phyloP scores from a whole-genome alignment of 768 basidiomycete species.

The Macrolepiota fuliginosa region DNA sequence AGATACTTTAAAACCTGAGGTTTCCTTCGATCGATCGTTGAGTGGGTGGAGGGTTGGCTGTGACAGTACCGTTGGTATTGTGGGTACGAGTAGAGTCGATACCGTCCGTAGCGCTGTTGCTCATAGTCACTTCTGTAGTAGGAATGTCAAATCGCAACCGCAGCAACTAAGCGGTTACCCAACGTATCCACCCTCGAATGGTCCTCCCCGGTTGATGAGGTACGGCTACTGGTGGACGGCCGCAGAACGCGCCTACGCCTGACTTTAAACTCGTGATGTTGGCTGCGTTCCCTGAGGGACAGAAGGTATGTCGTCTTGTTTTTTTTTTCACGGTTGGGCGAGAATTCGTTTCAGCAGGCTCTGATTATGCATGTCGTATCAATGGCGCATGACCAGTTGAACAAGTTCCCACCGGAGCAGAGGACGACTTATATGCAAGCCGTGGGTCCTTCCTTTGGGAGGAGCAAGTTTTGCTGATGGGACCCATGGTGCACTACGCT shows the following conservation, averaged over 20 bases:
- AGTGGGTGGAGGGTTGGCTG: too few relatives aligned
- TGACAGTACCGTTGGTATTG: too few relatives aligned
- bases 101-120: too few relatives aligned
- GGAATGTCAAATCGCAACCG: slow-evolving; percentile 14
- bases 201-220: slow-evolving; percentile 15
- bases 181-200: slow-evolving; percentile 19
- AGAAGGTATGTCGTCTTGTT: slow-evolving; percentile 47
- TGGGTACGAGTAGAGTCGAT: too few relatives aligned
- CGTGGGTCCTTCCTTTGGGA: slow-evolving; percentile 43
- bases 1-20: too few relatives aligned
- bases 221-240: slow-evolving; percentile 14
- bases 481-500: slow-evolving; percentile 34
- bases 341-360: slow-evolving; percentile 34
- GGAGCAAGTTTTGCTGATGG: background rate
- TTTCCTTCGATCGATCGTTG: too few relatives aligned
- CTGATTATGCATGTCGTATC: slow-evolving; percentile 77
- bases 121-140: too few relatives aligned
- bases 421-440: slow-evolving; percentile 79
- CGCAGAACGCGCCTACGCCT: background rate
- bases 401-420: slow-evolving; percentile 68
- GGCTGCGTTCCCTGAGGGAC: slow-evolving; percentile 62
- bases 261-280: slow-evolving; percentile 42
- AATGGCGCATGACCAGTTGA: slow-evolving; percentile 86
- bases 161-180: slow-evolving; percentile 17
- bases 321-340: background rate